phyloP scores from a whole-genome alignment of 169 alveolate genomes.

The Plasmodium vivax region DNA sequence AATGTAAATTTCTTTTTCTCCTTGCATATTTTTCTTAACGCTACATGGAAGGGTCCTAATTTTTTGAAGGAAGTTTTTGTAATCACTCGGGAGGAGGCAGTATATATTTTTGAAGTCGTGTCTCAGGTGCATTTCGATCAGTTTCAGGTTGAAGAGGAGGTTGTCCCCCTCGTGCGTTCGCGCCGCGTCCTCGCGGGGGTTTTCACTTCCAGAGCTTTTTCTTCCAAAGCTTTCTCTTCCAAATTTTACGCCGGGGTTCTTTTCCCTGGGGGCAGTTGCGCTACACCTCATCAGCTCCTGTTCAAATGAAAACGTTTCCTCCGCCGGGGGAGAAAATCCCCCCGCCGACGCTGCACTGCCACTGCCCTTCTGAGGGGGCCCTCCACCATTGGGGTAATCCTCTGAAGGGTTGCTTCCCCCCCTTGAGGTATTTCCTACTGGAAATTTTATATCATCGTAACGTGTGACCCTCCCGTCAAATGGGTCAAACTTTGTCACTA shows the following conservation, averaged over 20 bases:
- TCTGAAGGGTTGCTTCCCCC: background rate
- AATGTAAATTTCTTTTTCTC: conserved; percentile 66
- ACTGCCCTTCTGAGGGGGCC: background rate
- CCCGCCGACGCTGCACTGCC: background rate
- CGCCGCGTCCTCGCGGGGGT: background rate
- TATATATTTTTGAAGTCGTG: conserved; percentile 65
- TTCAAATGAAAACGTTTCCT: background rate
- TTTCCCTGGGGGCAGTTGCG: background rate
- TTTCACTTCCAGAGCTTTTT: background rate
- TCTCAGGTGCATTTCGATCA: conserved; percentile 58
- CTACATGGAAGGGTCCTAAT: conserved; percentile 23
- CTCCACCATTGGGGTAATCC: background rate
- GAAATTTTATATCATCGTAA: background rate
- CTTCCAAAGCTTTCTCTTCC: background rate
- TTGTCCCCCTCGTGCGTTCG: background rate
- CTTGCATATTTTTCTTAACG: conserved; percentile 57
- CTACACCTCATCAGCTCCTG: background rate
- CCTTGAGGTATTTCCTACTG: background rate
- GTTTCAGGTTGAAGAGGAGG: conserved; percentile 32
- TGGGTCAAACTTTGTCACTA: conserved; percentile 7
- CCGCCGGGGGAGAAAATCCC: background rate
- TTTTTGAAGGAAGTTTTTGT: conserved; percentile 63
- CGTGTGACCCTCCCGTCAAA: conserved; percentile 6
- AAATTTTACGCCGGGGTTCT: background rate
- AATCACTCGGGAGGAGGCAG: conserved; percentile 54